phyloP scores from a whole-genome alignment of 2,329 filamentous ascomycete genomes.

The Cordyceps tenuipes region DNA sequence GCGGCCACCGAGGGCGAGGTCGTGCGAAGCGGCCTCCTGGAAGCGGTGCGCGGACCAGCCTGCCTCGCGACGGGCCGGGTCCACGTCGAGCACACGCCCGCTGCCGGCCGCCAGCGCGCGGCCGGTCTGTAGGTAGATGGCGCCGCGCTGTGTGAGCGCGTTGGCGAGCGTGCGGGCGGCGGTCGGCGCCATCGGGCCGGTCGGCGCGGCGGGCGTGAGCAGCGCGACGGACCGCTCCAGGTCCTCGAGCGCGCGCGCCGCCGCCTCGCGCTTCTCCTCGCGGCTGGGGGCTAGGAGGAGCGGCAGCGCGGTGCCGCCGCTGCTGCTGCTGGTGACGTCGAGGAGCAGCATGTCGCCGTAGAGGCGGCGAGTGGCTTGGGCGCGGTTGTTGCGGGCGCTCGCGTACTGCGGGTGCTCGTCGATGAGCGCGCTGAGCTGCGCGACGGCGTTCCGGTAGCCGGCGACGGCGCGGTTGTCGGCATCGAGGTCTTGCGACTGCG shows the following conservation, averaged over 20 bases:
- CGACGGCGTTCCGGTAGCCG: conserved; percentile 40
- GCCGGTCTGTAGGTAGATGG: conserved; percentile 52
- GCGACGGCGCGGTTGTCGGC: conserved; percentile 29
- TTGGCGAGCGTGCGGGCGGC: conserved; percentile 56
- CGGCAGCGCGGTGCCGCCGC: conserved; percentile 29
- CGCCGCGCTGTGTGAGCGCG: conserved; percentile 64
- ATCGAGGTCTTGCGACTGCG: conserved; percentile 30
- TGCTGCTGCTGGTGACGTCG: conserved; percentile 23
- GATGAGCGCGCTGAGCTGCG: conserved; percentile 47
- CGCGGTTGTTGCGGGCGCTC: conserved; percentile 66
- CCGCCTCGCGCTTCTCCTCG: conserved; percentile 31
- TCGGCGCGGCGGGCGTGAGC: conserved; percentile 43
- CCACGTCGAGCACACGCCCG: conserved; percentile 29
- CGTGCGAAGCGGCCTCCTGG: conserved; percentile 53
- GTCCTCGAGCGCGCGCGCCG: conserved; percentile 39
- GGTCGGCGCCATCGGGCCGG: conserved; percentile 51
- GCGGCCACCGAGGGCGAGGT: conserved; percentile 56
- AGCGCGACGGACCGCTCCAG: conserved; percentile 50
- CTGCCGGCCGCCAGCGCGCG: conserved; percentile 32
- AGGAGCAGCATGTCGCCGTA: conserved; percentile 54
- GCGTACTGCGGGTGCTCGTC: conserved; percentile 55
- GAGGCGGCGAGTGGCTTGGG: conserved; percentile 54
- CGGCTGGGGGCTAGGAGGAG: conserved; percentile 31
- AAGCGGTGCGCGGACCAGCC: conserved; percentile 47
- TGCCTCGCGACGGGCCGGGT: conserved; percentile 33